A percentile compares a stretch with the other conserved stretches of the same genome.
Evolutionary conservation across 2,329 filamentous ascomycete species (phyloP).

Genomic region (Ophiostoma piceae): DNA sequence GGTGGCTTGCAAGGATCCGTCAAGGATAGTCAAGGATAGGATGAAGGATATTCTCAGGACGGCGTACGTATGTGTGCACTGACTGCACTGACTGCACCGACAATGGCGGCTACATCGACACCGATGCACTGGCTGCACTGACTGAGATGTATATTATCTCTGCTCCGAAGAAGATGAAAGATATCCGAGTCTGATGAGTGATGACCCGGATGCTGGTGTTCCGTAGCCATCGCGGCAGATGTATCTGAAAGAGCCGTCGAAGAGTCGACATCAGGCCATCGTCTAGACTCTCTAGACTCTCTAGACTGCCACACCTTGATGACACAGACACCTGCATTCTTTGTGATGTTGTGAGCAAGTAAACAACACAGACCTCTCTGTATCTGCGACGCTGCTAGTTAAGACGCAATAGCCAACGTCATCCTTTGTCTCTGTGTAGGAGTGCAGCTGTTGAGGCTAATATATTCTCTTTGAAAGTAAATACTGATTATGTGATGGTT

Average conservation of each 20-base stretch:
- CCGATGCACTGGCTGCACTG: too few relatives aligned
- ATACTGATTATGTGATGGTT: neutral
- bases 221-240: neutral
- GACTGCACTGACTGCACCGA: neutral
- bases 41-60: too few relatives aligned
- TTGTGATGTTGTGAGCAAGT: neutral
- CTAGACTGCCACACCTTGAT: neutral
- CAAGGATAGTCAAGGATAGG: neutral
- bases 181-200: neutral
- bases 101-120: too few relatives aligned
- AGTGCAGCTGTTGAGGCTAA: too few relatives aligned
- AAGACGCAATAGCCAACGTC: neutral
- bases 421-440: neutral
- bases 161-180: too few relatives aligned
- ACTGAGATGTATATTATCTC: neutral
- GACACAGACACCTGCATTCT: neutral
- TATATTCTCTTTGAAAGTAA: neutral
- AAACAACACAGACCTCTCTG: neutral
- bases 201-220: neutral
- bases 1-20: neutral
- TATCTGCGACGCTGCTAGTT: neutral
- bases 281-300: neutral
- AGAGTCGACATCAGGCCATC: neutral
- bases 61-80: neutral
- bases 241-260: too few relatives aligned